phyloP scores from a whole-genome alignment of 768 basidiomycete genomes.

The Mrakia hoshinonis region DNA sequence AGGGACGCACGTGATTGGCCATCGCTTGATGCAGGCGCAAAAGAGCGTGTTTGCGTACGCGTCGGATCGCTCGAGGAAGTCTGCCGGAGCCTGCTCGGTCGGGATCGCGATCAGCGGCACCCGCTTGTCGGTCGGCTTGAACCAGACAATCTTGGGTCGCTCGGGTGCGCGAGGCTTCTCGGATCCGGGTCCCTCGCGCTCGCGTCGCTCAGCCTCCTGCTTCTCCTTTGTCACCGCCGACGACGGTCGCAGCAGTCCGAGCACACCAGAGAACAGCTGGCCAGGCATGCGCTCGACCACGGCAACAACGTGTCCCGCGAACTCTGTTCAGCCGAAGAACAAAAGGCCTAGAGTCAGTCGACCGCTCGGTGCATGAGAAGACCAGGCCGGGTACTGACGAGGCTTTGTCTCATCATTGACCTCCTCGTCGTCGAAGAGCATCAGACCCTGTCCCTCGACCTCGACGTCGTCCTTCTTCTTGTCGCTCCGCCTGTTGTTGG shows the following conservation, averaged over 20 bases:
- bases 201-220: conserved; percentile 93
- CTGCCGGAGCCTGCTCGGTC: conserved; percentile 89
- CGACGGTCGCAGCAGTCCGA: conserved; percentile 87
- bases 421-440: conserved; percentile 97
- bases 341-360: background rate
- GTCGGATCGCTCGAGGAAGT: conserved; percentile 92
- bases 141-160: conserved; percentile 99
- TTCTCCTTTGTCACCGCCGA: conserved; percentile 98
- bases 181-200: conserved; percentile 79
- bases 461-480: conserved; percentile 99
- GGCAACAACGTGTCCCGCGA: conserved; percentile 98
- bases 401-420: conserved; percentile 98
- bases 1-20: conserved; percentile 51
- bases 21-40: conserved; percentile 96
- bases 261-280: conserved; percentile 93
- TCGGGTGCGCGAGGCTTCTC: conserved; percentile 65
- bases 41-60: conserved; percentile 82
- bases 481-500: conserved; percentile 66
- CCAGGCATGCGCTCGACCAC: conserved; percentile 98
- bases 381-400: background rate
- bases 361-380: no score
- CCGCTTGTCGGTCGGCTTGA: conserved; percentile 98
- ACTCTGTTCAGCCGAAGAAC: conserved; percentile 48
- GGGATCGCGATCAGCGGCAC: conserved; percentile 98
- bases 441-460: conserved; percentile 93